A percentile compares a stretch with the other conserved stretches of the same genome.
phyloP scores from a whole-genome alignment of 1,139 yeast genomes.

The Ogataea hybrid region DNA sequence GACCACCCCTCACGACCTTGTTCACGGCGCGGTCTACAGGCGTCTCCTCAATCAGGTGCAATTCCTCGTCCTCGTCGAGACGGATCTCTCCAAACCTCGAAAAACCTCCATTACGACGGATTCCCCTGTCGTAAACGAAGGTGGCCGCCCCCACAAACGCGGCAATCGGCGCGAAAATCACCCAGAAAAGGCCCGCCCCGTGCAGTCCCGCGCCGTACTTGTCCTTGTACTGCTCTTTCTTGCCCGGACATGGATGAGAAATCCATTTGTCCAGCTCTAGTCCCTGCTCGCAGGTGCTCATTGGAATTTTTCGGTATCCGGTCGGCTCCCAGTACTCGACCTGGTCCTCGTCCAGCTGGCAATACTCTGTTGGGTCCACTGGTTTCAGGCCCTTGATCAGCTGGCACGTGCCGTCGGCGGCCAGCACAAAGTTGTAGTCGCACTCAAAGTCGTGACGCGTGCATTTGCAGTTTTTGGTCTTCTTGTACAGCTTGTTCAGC shows the following conservation, averaged over 20 bases:
- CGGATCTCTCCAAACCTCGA: conserved; percentile 83
- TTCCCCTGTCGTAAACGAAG: conserved; percentile 80
- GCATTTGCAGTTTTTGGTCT: conserved; percentile 73
- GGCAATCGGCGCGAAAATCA: conserved; percentile 56
- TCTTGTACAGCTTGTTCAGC: conserved; percentile 56
- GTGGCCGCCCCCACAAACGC: conserved; percentile 58
- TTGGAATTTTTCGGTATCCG: conserved; percentile 73
- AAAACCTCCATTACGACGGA: conserved; percentile 78
- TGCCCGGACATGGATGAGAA: conserved; percentile 88
- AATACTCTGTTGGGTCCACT: conserved; percentile 60
- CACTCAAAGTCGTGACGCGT: conserved; percentile 90
- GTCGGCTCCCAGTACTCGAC: conserved; percentile 77
- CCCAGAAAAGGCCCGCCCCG: conserved; percentile 52
- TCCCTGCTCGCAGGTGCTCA: conserved; percentile 77
- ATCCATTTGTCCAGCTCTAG: conserved; percentile 60
- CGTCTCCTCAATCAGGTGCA: conserved; percentile 64
- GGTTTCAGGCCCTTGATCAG: conserved; percentile 71
- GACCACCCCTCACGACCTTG: conserved; percentile 56
- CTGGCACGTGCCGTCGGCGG: conserved; percentile 80
- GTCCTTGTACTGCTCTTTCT: conserved; percentile 59
- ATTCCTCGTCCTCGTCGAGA: conserved; percentile 65
- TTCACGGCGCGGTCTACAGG: conserved; percentile 64
- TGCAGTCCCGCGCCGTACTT: conserved; percentile 55
- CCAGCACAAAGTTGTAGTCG: conserved; percentile 77
- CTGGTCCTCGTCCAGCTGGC: conserved; percentile 51